Conservation (phyloP, 2,329 filamentous ascomycete species). For the Periconia macrospinosa region DNA sequence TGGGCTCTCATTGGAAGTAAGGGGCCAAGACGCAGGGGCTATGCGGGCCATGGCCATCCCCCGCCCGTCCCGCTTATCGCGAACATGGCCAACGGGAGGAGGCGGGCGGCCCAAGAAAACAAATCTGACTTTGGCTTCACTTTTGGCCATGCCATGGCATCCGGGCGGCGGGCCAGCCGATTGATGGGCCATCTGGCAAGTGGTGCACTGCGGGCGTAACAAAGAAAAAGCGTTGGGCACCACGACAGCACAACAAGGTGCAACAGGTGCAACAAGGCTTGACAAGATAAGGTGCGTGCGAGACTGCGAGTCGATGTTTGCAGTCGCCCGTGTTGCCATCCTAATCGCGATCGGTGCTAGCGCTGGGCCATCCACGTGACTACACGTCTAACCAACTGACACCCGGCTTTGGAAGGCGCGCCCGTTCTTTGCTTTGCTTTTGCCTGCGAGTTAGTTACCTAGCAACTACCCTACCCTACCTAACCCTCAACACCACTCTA, state of each 20-base stretch:
- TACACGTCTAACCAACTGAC: too few relatives aligned
- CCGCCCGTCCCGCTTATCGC: neutral
- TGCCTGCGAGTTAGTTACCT: too few relatives aligned
- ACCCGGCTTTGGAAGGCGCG: too few relatives aligned
- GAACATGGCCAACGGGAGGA: neutral
- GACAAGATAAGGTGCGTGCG: too few relatives aligned
- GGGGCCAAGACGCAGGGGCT: neutral
- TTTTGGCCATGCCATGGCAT: too few relatives aligned
- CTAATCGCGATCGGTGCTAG: constrained; percentile 10
- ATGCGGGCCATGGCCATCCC: neutral
- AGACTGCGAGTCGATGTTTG: constrained; percentile 18
- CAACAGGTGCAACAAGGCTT: too few relatives aligned
- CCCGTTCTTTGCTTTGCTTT: too few relatives aligned
- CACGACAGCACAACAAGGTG: constrained; percentile 2
- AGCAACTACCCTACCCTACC: too few relatives aligned
- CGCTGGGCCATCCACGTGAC: too few relatives aligned
- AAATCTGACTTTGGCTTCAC: neutral
- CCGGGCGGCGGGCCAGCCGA: too few relatives aligned
- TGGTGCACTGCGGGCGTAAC: constrained; percentile 10
- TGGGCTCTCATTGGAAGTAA: neutral
- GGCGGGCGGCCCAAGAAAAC: neutral
- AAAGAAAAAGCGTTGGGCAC: constrained; percentile 17
- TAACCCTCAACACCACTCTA: neutral
- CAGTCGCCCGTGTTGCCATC: constrained; percentile 12
- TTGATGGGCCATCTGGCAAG: neutral